Evolutionary conservation across 495 filamentous ascomycete genomes (phyloP).

Genomic region (Penicillium alfredii): DNA sequence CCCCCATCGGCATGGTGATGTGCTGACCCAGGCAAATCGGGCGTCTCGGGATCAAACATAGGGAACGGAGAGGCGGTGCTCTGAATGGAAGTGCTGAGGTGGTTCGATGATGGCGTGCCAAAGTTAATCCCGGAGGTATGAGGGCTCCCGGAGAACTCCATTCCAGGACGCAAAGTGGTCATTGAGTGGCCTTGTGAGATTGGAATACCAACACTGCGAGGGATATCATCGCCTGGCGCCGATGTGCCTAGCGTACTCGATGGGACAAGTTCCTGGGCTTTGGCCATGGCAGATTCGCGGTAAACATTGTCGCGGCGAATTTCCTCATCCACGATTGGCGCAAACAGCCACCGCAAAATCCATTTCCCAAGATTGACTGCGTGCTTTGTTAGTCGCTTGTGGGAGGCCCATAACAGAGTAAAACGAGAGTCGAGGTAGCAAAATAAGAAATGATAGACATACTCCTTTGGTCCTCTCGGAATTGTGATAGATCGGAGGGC

Average conservation of each 20-base stretch:
- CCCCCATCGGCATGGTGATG: constrained; percentile 40
- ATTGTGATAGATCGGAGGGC: constrained; percentile 59
- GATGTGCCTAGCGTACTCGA: constrained; percentile 52
- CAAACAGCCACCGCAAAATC: constrained; percentile 90
- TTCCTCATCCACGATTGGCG: constrained; percentile 82
- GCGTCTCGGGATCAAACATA: constrained; percentile 17
- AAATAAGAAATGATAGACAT: constrained; percentile 27
- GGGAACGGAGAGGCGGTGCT: constrained; percentile 23
- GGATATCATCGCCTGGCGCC: constrained; percentile 53
- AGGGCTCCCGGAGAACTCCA: constrained; percentile 49
- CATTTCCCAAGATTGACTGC: constrained; percentile 95
- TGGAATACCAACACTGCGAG: constrained; percentile 43
- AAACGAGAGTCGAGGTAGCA: neutral
- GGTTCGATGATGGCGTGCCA: constrained; percentile 19
- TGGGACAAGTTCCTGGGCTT: constrained; percentile 50
- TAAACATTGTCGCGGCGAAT: constrained; percentile 71
- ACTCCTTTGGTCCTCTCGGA: constrained; percentile 93
- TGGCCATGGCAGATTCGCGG: constrained; percentile 58
- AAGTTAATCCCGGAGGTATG: constrained; percentile 51
- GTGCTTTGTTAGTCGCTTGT: constrained; percentile 13
- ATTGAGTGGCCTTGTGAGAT: constrained; percentile 38
- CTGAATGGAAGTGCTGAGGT: constrained; percentile 25
- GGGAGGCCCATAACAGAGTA: neutral
- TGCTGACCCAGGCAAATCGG: constrained; percentile 7
- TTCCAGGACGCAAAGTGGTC: constrained; percentile 60